These are phyloP conservation scores for Penicillium sumatraense DNA, from an alignment of 2,329 filamentous ascomycete genomes.

Conservation along the genomic window DNA sequence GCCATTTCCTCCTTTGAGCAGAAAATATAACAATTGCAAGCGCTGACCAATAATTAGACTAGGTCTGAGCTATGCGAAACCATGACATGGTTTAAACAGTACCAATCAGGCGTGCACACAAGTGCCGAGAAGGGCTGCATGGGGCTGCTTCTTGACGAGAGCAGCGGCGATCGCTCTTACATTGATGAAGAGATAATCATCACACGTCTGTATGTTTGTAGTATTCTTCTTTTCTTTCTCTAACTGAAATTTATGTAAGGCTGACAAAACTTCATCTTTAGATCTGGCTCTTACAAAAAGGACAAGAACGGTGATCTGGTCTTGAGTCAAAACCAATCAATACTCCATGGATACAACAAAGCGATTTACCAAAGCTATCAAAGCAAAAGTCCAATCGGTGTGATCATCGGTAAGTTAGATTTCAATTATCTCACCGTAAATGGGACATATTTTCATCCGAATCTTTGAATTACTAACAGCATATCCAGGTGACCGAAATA, in stretches of 20 bases:
- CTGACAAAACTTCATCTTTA: constrained; percentile 33
- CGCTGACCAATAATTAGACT: constrained; percentile 22
- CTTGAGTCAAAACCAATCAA: background rate
- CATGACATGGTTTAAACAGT: constrained; percentile 64
- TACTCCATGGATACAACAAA: background rate
- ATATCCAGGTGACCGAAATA: constrained; percentile 55
- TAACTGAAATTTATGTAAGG: background rate
- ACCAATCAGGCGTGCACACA: constrained; percentile 56
- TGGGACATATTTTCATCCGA: no score
- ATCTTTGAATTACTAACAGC: constrained; percentile 27
- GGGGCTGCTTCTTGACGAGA: constrained; percentile 64
- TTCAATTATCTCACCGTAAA: background rate
- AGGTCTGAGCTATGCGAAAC: constrained; percentile 67
- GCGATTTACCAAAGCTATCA: background rate
- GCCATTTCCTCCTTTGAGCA: constrained; percentile 8
- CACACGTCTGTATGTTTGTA: constrained; percentile 59
- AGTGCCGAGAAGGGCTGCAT: constrained; percentile 44
- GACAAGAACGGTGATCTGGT: constrained; percentile 39
- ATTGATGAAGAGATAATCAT: constrained; percentile 67
- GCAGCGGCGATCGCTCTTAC: constrained; percentile 59
- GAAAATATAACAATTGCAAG: background rate
- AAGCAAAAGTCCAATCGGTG: background rate
- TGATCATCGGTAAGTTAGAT: constrained; percentile 34
- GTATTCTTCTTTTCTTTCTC: background rate
- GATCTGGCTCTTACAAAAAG: constrained; percentile 59